Evolutionary conservation across 495 filamentous ascomycete species (phyloP).

Genomic region (Penicillium bialowiezense): DNA sequence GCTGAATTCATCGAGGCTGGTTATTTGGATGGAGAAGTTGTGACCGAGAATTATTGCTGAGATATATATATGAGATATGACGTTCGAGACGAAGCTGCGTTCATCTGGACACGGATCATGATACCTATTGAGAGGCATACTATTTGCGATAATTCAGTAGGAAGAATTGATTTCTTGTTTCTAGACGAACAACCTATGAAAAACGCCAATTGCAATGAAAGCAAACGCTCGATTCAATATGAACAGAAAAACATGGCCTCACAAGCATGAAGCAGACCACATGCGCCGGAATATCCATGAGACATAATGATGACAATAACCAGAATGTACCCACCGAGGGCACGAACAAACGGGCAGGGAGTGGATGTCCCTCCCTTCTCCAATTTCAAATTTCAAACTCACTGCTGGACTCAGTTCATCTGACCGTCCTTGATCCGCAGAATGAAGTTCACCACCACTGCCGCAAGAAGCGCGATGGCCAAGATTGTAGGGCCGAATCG

Average conservation of each 20-base stretch:
- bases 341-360: too few species aligned
- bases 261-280: slow-evolving; percentile 3
- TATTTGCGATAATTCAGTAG: not conserved
- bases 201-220: slow-evolving; percentile 7
- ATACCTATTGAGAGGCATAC: not conserved
- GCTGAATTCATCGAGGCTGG: slow-evolving; percentile 16
- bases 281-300: not conserved
- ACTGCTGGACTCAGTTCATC: slow-evolving; percentile 3
- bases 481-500: slow-evolving; percentile 87
- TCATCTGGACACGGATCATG: too few species aligned
- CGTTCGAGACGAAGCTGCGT: not conserved
- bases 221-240: not conserved
- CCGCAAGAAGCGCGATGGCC: slow-evolving; percentile 76
- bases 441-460: slow-evolving; percentile 92
- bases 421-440: slow-evolving; percentile 65
- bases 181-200: not conserved
- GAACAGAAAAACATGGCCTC: not conserved
- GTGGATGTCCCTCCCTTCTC: too few species aligned
- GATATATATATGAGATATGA: not conserved
- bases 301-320: not conserved
- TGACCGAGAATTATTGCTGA: slow-evolving; percentile 1
- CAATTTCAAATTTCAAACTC: not conserved
- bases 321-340: too few species aligned
- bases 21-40: slow-evolving; percentile 1
- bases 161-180: slow-evolving; percentile 2